A percentile compares a stretch with the other conserved stretches of the same genome.
Conservation (phyloP, 352 stramenopile species). For the Elongisporangium senticosum region DNA sequence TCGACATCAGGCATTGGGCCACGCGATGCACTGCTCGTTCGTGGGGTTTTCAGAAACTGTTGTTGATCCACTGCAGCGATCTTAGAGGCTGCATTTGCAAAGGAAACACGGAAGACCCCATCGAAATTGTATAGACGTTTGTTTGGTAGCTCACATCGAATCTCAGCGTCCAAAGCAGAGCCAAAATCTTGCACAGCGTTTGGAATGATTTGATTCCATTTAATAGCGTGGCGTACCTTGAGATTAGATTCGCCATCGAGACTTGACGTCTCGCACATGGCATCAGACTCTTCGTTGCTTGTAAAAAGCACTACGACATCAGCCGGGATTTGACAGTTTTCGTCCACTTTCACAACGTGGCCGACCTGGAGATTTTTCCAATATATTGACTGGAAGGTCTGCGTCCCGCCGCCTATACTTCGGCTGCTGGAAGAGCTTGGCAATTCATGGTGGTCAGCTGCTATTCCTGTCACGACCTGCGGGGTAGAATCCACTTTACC, state of each 20-base stretch:
- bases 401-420: slow-evolving; percentile 7
- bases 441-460: background rate
- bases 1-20: slow-evolving; percentile 19
- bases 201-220: slow-evolving; percentile 45
- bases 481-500: slow-evolving; percentile 4
- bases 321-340: slow-evolving; percentile 87
- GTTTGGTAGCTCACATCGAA: slow-evolving; percentile 75
- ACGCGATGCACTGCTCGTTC: background rate
- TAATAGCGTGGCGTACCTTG: slow-evolving; percentile 65
- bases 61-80: slow-evolving; percentile 8
- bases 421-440: background rate
- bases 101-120: slow-evolving; percentile 44
- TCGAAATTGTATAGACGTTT: slow-evolving; percentile 82
- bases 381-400: slow-evolving; percentile 55
- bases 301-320: slow-evolving; percentile 89
- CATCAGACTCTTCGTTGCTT: slow-evolving; percentile 61
- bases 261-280: slow-evolving; percentile 79
- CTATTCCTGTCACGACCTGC: slow-evolving; percentile 1
- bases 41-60: background rate
- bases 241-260: slow-evolving; percentile 82
- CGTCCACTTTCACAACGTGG: slow-evolving; percentile 82
- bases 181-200: slow-evolving; percentile 42
- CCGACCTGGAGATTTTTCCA: slow-evolving; percentile 87
- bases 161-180: slow-evolving; percentile 39
- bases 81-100: slow-evolving; percentile 21